A percentile compares a stretch with the other conserved stretches of the same genome.
phyloP scores from a whole-genome alignment of 192 early-diverging fungal species.

The Rhizophagus clarus region DNA sequence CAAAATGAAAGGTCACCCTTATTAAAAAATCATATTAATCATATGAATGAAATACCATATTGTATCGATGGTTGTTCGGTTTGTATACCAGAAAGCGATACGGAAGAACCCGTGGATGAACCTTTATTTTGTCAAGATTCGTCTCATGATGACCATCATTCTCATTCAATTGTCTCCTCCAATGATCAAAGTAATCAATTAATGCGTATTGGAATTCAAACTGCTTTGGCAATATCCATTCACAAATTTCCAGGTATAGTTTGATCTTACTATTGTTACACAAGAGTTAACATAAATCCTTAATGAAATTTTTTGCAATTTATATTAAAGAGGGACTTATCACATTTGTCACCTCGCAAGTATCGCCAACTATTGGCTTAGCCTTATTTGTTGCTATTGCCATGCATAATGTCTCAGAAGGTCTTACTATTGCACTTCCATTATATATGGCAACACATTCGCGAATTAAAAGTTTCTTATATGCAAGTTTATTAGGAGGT shows the following conservation, averaged over 20 bases:
- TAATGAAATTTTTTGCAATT: not conserved
- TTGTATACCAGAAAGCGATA: not conserved
- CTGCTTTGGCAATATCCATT: constrained; percentile 52
- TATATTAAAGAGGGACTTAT: constrained; percentile 55
- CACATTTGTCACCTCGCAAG: constrained; percentile 53
- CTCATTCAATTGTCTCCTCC: not conserved
- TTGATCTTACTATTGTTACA: not conserved
- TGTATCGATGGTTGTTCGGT: not conserved
- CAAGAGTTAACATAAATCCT: too few relatives aligned
- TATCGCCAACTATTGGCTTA: constrained; percentile 49
- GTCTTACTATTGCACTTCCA: constrained; percentile 57
- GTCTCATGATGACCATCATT: not conserved
- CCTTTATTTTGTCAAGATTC: not conserved
- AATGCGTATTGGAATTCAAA: constrained; percentile 56
- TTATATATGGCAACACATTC: constrained; percentile 52
- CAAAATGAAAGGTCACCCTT: constrained; percentile 3
- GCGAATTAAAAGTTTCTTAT: constrained; percentile 46
- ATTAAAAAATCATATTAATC: not conserved
- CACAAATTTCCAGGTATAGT: constrained; percentile 58
- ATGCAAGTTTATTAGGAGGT: constrained; percentile 51
- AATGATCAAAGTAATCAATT: constrained; percentile 29
- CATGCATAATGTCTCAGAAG: constrained; percentile 61
- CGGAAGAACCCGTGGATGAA: not conserved
- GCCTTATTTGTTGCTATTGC: constrained; percentile 55
- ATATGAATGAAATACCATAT: not conserved